These are phyloP conservation scores for Psidium guajava DNA, from an alignment of 345 rosid genomes.

Conservation along the genomic window DNA sequence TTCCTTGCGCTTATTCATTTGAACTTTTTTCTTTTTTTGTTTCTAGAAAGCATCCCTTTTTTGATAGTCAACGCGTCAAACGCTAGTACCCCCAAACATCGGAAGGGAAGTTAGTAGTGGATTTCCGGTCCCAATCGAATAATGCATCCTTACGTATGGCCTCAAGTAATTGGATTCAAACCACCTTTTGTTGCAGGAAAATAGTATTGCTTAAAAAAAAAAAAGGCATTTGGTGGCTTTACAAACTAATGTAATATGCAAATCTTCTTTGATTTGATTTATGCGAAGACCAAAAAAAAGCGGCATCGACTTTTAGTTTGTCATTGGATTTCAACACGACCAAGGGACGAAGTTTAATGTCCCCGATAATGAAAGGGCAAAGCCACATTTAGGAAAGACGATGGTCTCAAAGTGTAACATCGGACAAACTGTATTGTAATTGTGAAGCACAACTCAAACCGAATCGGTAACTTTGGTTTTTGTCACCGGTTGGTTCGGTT, in stretches of 20 bases:
- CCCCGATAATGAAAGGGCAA: too few relatives aligned
- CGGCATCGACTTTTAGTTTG: background rate
- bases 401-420: too few relatives aligned
- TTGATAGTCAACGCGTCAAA: background rate
- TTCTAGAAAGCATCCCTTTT: background rate
- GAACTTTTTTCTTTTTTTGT: background rate
- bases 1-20: background rate
- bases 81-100: background rate
- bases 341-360: background rate
- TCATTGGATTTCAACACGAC: background rate
- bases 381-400: too few relatives aligned
- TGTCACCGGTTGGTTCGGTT: background rate
- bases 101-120: background rate
- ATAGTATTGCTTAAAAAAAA: background rate
- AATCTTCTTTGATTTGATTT: background rate
- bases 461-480: background rate
- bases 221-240: background rate
- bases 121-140: background rate
- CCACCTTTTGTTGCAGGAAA: background rate
- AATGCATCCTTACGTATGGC: background rate
- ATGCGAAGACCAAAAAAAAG: background rate
- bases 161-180: background rate
- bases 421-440: too few relatives aligned
- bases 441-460: background rate
- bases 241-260: background rate